A percentile compares a stretch with the other conserved stretches of the same genome.
Evolutionary conservation across 768 basidiomycete genomes (phyloP).

Genomic region (Russula emetica): DNA sequence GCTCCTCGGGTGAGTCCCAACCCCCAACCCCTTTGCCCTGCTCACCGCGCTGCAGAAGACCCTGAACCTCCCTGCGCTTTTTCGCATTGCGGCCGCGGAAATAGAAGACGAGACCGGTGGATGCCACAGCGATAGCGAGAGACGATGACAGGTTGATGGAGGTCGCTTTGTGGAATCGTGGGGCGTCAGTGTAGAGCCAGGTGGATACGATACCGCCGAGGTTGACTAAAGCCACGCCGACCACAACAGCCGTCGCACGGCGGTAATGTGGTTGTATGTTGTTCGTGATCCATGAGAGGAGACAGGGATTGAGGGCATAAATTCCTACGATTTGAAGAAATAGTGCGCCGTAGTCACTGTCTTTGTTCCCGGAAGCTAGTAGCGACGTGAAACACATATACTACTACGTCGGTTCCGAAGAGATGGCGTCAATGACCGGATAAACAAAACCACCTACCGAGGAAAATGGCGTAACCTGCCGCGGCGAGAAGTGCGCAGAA

Average conservation of each 20-base stretch:
- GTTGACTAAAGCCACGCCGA: constrained; percentile 29
- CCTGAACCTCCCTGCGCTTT: constrained; percentile 13
- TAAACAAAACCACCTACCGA: constrained; percentile 9
- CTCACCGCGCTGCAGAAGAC: constrained; percentile 6
- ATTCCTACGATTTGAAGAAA: constrained; percentile 34
- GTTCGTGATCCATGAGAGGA: constrained; percentile 33
- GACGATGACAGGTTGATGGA: constrained; percentile 21
- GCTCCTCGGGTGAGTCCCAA: constrained; percentile 24
- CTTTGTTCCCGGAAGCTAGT: constrained; percentile 27
- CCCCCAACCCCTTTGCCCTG: constrained; percentile 2
- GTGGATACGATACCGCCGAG: constrained; percentile 23
- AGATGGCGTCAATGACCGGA: neutral
- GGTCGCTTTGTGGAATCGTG: constrained; percentile 23
- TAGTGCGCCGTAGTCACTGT: constrained; percentile 32
- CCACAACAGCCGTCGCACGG: constrained; percentile 32
- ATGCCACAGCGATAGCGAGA: constrained; percentile 5
- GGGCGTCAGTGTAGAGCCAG: constrained; percentile 23
- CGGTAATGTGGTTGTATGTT: constrained; percentile 35
- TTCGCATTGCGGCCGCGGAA: constrained; percentile 6
- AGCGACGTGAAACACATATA: neutral
- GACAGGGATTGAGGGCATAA: constrained; percentile 31
- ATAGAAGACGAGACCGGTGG: constrained; percentile 10
- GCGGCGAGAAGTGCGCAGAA: constrained; percentile 21
- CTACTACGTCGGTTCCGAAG: neutral
- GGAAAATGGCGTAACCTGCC: constrained; percentile 23